Evolutionary conservation across 2,329 filamentous ascomycete genomes (phyloP).

Genomic region (Fusarium agapanthi): DNA sequence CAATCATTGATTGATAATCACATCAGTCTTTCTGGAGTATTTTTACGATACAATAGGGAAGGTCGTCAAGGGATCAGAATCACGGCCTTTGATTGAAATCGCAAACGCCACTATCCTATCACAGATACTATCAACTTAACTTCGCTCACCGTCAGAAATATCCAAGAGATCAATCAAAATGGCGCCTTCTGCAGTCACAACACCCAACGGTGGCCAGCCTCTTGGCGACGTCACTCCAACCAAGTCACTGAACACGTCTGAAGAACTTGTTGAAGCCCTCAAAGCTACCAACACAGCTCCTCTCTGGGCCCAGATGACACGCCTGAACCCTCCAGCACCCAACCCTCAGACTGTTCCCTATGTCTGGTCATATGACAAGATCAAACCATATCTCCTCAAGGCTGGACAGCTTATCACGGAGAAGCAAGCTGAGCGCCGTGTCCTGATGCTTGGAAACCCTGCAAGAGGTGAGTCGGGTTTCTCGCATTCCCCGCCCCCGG

Average conservation of each 20-base stretch:
- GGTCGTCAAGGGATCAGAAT: background rate
- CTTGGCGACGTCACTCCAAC: background rate
- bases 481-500: too few relatives aligned
- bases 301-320: slow-evolving; percentile 58
- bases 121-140: background rate
- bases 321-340: slow-evolving; percentile 55
- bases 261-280: background rate
- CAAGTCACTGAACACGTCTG: background rate
- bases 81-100: background rate
- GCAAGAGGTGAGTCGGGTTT: slow-evolving; percentile 49
- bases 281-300: slow-evolving; percentile 40
- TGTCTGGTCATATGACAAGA: slow-evolving; percentile 49
- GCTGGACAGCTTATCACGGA: slow-evolving; percentile 49
- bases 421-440: slow-evolving; percentile 52
- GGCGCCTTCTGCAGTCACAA: background rate
- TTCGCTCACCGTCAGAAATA: background rate
- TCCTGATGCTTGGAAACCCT: slow-evolving; percentile 53
- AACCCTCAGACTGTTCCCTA: slow-evolving; percentile 52
- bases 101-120: fast-evolving
- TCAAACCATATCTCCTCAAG: slow-evolving; percentile 44
- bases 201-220: fast-evolving
- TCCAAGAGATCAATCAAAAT: background rate
- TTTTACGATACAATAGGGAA: background rate
- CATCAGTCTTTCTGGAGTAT: background rate
- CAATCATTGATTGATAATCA: background rate